phyloP scores from a whole-genome alignment of 106 monocot species.

The Apostasia shenzhenica region DNA sequence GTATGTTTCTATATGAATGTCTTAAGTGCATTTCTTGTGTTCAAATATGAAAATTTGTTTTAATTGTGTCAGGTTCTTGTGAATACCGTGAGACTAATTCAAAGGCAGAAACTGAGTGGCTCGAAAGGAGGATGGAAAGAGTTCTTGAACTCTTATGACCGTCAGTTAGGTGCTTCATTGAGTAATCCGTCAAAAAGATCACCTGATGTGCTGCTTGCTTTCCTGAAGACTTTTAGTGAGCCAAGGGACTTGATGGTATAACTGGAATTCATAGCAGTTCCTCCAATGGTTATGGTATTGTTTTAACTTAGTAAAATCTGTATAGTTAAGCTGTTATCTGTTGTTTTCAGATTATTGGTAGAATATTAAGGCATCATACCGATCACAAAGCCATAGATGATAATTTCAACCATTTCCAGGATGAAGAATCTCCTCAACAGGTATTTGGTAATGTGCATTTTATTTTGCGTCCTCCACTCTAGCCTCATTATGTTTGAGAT shows the following conservation, averaged over 20 bases:
- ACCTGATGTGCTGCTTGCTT: conserved; percentile 32
- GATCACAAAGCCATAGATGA: conserved; percentile 22
- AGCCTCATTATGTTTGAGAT: neutral
- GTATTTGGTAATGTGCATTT: conserved; percentile 8
- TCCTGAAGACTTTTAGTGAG: conserved; percentile 35
- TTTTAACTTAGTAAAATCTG: neutral
- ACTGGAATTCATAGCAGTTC: neutral
- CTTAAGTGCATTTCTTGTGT: too few relatives aligned
- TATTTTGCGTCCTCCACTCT: neutral
- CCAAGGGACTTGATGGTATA: conserved; percentile 34
- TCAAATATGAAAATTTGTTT: too few relatives aligned
- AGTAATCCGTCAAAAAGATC: conserved; percentile 55
- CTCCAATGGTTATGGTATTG: too few relatives aligned
- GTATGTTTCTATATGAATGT: too few relatives aligned
- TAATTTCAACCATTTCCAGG: conserved; percentile 15
- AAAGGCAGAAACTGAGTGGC: conserved; percentile 40
- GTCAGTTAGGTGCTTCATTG: conserved; percentile 29
- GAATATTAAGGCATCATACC: conserved; percentile 21
- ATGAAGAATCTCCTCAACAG: conserved; percentile 35
- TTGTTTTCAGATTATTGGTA: conserved; percentile 38
- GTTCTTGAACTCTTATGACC: conserved; percentile 31
- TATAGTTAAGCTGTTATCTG: neutral
- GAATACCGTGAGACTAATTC: conserved; percentile 42
- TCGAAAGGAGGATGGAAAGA: conserved; percentile 59
- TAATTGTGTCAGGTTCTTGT: conserved; percentile 35